Evolutionary conservation across 129 eudicot genomes (phyloP), one percentile per base, ranked within the genome.

Genomic region (Scalesia atractyloides): DNA sequence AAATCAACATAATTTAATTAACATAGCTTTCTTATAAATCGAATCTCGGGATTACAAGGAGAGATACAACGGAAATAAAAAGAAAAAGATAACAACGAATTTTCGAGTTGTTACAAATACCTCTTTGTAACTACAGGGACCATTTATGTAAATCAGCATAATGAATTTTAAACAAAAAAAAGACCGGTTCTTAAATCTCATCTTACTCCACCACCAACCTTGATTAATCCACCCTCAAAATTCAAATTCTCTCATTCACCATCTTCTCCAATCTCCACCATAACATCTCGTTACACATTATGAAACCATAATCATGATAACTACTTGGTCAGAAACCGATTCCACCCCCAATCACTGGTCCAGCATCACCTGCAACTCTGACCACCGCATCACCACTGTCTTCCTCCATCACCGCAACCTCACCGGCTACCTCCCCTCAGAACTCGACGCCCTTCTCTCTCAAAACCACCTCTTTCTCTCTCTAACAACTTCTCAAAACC

Each of bases 371-470:
- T 94, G 98, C 79, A 77, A 86, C 66, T 81, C 65, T 43, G 30
- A 49, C 85, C 79, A 56, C 37, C 71, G 61, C 4, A 96, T 90
- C 37, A 76, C 77, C 73, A 53, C 80, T 66, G 46, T 94, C 15
- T 74, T 80, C 10, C 88, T 90, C 79, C 96, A n/a, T 13, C 67
- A 79, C 72, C 80, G 81, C 37, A 77, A 76, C 49, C 82, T 93
- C 64, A 70, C 91, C 22, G 98, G 98, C 76, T 93, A 93, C 89
- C 61, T 93, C 30, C 98, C 98, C 1, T 93, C 98, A 5, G 97
- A 87, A 69, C 87, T 93, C 26, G 97, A 96, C 2, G 88, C 91
- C 1, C 79, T 93, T 41, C 69, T 78, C 24, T 79, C 79, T 41
- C 96, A 89, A 14, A 62, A 80, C n/a, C 26, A 13, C 77, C 58